Base-by-base conservation (phyloP, 176 grass and related monocot genomes). In the Avena sativa region DNA sequence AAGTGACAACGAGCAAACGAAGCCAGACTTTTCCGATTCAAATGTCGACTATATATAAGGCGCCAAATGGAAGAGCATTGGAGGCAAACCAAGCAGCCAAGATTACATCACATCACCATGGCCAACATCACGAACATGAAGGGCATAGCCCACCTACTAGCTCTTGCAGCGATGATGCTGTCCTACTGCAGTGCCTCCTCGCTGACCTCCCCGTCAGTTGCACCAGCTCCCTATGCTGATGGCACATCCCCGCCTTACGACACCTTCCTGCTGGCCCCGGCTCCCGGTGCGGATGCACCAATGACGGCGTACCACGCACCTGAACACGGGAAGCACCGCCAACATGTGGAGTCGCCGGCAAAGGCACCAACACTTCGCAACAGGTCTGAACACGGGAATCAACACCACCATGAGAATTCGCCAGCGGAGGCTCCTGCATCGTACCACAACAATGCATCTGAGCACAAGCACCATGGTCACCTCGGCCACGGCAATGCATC, bases 21-120 rank as follows among this genome's bases (percentile, higher is more conserved):
- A 55, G 63, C 19, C 26, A 21, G 5, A 15, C 38, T 20, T 28
- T 20, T 28, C 25, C 19, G 55, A 20, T 80, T 87, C 81, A 80
- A 80, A 84, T 44, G 12, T 0, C 2, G 36, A 2, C 66, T 84
- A 91, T 91, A 91, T 91, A 91, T 51, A 84, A 80, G 85, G 85
- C 85, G 59, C 85, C 68, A 84, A 67, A 69, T 30, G 67, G 43
- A 50, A 11, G 1, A 21, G 76, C 8, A 3, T 9, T 1, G 10
- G 58, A 84, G 57, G 51, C 89, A 91, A 52, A 10, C 68, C 68
- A 40, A 84, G 17, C 48, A 50, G 7, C 4, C 16, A 64, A 80
- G 62, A 20, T 6, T 32, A 76, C 21, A 59, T 1, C 17, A 76
- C 21, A 59, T 1, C 17, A 82, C 2, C 10, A 71, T 83, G 76